Base-by-base conservation (phyloP, 2,329 filamentous ascomycete genomes). In the Alternaria solani region DNA sequence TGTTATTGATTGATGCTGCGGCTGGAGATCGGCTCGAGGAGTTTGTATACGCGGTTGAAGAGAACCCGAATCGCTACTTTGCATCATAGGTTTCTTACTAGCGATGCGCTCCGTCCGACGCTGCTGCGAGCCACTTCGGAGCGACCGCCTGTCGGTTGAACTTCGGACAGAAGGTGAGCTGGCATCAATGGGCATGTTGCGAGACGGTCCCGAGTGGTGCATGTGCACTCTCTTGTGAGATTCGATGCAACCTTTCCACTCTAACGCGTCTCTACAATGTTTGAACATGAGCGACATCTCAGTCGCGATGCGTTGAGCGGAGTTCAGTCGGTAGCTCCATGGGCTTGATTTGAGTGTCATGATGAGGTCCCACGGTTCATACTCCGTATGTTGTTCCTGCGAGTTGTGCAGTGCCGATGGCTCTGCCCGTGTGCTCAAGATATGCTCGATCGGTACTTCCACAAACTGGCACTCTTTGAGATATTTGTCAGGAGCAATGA, bases 401-500 rank as follows among this genome's bases (percentile, higher is more conserved):
- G 69, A 70, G 53, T 70, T 65, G 41, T 73, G 51, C 18, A 72
- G 47, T 25, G 28, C 59, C 12, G 69, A 64, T 18, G 62, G 64
- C 39, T 59, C 59, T 16, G 57, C 44, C 2, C 43, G 30, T 4
- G 55, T 56, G 9, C 57, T 49, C 14, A 59, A 20, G 38, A 78
- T 70, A 26, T 70, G 64, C 12, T 44, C 28, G 20, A 75, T 32
- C 7, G 75, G 72, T 28, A 79, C 61, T 28, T 77, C 75, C 12
- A 78, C 46, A 51, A 74, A 75, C 1, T 57, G 46, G 11, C 71
- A 54, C 2, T 67, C 39, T 51, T 58, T 57, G 8, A 69, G 57
- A 23, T 55, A n/a, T 9, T 30, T 32, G 28, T 71, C 62, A 16
- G 70, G 60, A 6, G 62, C 51, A 7, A 76, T 51, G 30, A 77